These are phyloP conservation scores for Neospermospora avenae DNA, from an alignment of 2,329 filamentous ascomycete genomes.

Conservation along the genomic window DNA sequence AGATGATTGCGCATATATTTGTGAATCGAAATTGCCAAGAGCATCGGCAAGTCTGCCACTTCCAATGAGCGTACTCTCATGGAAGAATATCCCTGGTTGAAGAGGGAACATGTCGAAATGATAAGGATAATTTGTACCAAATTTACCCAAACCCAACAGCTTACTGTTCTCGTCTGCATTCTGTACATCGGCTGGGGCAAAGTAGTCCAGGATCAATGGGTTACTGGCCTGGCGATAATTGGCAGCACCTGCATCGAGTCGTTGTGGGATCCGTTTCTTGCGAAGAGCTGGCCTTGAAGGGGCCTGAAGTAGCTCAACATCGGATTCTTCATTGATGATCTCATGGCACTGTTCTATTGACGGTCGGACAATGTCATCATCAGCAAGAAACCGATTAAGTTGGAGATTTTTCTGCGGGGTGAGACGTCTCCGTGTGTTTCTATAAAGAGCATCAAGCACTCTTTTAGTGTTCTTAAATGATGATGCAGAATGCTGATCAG, in stretches of 20 bases:
- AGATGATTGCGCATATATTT: background rate
- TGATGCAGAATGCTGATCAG: constrained; percentile 31
- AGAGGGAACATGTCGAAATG: constrained; percentile 63
- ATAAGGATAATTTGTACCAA: constrained; percentile 57
- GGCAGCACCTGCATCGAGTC: constrained; percentile 33
- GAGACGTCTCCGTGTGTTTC: constrained; percentile 37
- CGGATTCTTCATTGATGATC: background rate
- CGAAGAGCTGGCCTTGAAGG: constrained; percentile 8
- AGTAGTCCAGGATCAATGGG: constrained; percentile 27
- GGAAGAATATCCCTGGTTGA: constrained; percentile 54
- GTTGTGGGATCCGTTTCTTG: constrained; percentile 29
- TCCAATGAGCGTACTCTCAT: constrained; percentile 56
- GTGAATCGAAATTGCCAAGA: constrained; percentile 28
- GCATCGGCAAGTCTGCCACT: constrained; percentile 45
- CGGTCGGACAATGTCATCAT: constrained; percentile 21
- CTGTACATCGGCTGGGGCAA: constrained; percentile 24
- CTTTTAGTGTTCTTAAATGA: constrained; percentile 52
- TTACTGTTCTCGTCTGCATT: constrained; percentile 34
- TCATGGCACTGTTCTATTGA: constrained; percentile 9
- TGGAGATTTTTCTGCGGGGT: constrained; percentile 32
- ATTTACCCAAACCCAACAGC: constrained; percentile 55
- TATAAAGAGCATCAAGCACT: constrained; percentile 53
- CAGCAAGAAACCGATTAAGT: constrained; percentile 38
- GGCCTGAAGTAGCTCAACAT: background rate
- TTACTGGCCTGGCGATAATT: constrained; percentile 35